phyloP scores from a whole-genome alignment of 2,329 filamentous ascomycete genomes.

The Gyromitra esculenta region DNA sequence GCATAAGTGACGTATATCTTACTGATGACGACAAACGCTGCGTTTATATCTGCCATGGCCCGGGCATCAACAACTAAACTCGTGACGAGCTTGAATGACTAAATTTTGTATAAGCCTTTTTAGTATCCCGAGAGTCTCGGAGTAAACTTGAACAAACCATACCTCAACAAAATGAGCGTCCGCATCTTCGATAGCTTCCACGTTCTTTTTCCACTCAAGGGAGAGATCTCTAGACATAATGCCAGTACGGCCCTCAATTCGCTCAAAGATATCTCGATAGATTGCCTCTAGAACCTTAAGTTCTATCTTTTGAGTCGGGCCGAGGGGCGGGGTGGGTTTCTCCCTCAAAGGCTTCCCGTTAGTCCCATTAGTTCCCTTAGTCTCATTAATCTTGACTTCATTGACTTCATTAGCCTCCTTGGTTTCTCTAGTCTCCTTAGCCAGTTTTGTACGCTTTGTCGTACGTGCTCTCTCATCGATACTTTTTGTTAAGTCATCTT shows the following conservation, averaged over 20 bases:
- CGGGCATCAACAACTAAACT: background rate
- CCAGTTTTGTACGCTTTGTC: background rate
- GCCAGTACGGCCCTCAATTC: slow-evolving; percentile 1
- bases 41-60: background rate
- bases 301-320: background rate
- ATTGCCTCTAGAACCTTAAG: background rate
- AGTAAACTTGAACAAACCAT: background rate
- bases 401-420: no score
- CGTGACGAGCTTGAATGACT: slow-evolving; percentile 15
- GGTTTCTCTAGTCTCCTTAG: background rate
- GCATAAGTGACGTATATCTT: background rate
- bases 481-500: background rate
- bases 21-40: slow-evolving; percentile 19
- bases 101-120: background rate
- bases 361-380: background rate
- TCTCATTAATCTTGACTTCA: no score
- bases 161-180: slow-evolving; percentile 14
- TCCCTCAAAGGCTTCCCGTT: background rate
- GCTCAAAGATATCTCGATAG: slow-evolving; percentile 28
- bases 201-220: background rate
- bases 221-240: background rate
- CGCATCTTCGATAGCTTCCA: background rate
- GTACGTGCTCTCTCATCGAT: background rate
- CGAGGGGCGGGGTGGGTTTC: background rate
- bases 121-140: background rate